Base-by-base conservation (phyloP, 1,284 basidiomycete species). In the Ustilago esculenta region DNA sequence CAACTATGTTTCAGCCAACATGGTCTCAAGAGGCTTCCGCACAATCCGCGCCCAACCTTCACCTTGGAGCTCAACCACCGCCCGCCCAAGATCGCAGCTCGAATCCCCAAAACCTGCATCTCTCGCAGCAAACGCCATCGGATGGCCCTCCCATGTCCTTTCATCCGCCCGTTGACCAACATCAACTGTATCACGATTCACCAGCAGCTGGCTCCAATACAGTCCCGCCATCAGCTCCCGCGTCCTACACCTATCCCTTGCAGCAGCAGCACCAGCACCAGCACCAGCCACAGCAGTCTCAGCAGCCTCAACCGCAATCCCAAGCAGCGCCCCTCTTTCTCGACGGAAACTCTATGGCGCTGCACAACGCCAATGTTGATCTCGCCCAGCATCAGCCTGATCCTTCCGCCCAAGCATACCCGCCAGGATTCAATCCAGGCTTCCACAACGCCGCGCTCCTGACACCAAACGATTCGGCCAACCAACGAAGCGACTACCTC, bases 1-100 rank as follows among this genome's bases (percentile, higher is more conserved):
- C 44, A 45, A 52, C 23, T 42, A 69, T 69, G 66, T 69, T 69
- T 25, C 66, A 69, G 42, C 54, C 59, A 37, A 47, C 59, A 45
- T 69, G 66, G 66, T 55, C 59, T n/a, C 65, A 61, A 43, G 54
- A 54, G 29, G 44, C 54, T 15, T 47, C 49, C 15, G 42, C 44
- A 40, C 54, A 57, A 21, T 46, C 51, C 4, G 21, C 46, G 32
- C 56, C 30, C 11, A 33, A 59, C 23, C 54, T 36, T 15, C 54
- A 50, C 25, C 23, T 30, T n/a, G 35, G 47, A 9, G 37, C 30
- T 24, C 40, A 34, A 3, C 41, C 34, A 33, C 27, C 44, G 33
- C 33, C 11, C 6, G 11, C 42, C 10, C 49, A 50, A 14, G 23
- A 57, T 18, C 25, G 29, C 33, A 15, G 18, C 35, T 35, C 49